Evolutionary conservation across 345 rosid species (phyloP), one percentile per base, ranked within the genome.

Genomic region (Cardamine chenopodiifolia): DNA sequence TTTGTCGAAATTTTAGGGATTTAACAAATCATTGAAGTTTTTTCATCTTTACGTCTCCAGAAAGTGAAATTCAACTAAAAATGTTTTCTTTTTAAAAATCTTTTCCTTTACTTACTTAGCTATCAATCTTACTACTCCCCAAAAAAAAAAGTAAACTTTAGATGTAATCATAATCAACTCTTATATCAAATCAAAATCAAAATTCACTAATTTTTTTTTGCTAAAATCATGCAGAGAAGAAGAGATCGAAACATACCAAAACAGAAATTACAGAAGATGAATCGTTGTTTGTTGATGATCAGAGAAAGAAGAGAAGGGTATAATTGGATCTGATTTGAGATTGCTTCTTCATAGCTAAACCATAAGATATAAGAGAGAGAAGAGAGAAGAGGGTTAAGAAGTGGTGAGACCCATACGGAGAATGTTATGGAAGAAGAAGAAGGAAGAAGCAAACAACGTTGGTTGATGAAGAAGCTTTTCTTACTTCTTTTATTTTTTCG

Each of bases 251-350:
- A 62, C 48, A 77, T 77, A 70, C 75, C 80, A 48, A 63, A 45
- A 18, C 12, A 29, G 44, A 0, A 18, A 65, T 49, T 23, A 59
- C 19, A 59, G 73, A 78, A 78, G 62, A 31, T 9, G 44, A 60
- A 23, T 60, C 49, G 71, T 56, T 58, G 68, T 56, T 19, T 55
- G 59, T 5, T 25, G 78, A 17, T 62, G 70, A 70, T 58, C 52
- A 65, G 71, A 55, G 75, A 52, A 66, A 23, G 69, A 71, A 49
- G 81, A 78, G 63, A 72, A 71, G 77, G 25, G 76, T 62, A 56
- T 55, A 61, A 76, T 17, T 66, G 68, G 81, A 78, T 78, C 81
- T 58, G 81, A 64, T 49, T 40, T 58, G 68, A 77, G 71, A 71
- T 49, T 28, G 69, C 2, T 66, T 71, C 73, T 78, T 72, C 77